phyloP scores from a whole-genome alignment of 306 rosid species.

The Casuarina equisetifolia region DNA sequence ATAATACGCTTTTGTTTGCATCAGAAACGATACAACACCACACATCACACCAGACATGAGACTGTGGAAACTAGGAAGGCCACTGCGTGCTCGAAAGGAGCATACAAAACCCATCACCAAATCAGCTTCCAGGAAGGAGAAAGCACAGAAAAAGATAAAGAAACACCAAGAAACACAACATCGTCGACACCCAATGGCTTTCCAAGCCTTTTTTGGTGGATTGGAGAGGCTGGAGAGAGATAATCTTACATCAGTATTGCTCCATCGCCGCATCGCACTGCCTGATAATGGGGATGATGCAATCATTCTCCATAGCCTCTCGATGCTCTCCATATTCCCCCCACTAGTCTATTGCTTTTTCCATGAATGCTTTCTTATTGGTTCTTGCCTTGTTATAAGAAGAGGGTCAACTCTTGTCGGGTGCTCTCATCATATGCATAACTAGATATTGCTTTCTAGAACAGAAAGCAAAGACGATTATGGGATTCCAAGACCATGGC shows the following conservation, averaged over 20 bases:
- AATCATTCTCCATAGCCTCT: neutral
- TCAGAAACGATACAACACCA: too few relatives aligned
- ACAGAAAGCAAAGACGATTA: too few relatives aligned
- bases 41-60: too few relatives aligned
- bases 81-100: constrained; percentile 16
- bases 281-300: neutral
- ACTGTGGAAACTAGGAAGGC: neutral
- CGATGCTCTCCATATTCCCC: neutral
- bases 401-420: neutral
- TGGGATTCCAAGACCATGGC: too few relatives aligned
- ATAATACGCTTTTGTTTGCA: too few relatives aligned
- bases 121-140: neutral
- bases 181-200: neutral
- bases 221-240: neutral
- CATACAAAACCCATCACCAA: neutral
- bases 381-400: neutral
- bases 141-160: neutral
- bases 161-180: neutral
- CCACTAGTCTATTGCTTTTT: neutral
- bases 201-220: neutral
- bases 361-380: neutral
- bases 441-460: too few relatives aligned
- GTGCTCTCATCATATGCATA: neutral
- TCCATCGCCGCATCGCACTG: neutral
- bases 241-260: neutral